Conservation (phyloP, 768 basidiomycete species). For the Leccinellum luteum region DNA sequence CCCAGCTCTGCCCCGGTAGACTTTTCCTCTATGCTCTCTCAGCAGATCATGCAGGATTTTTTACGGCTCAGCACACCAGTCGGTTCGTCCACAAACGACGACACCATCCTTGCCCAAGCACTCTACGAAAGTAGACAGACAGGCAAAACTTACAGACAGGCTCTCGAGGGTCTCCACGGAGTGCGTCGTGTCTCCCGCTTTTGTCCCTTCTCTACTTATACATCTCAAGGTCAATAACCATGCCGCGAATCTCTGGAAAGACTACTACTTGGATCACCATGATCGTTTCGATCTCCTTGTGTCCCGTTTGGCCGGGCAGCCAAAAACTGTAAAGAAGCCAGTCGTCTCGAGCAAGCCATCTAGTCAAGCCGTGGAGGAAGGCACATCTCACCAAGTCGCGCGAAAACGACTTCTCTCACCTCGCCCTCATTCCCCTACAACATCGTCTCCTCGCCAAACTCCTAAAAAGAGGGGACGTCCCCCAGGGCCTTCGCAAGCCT, state of each 20-base stretch:
- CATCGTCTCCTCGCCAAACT: conserved; percentile 25
- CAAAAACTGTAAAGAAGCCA: conserved; percentile 33
- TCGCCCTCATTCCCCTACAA: background rate
- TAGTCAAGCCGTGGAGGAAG: conserved; percentile 8
- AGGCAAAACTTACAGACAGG: conserved; percentile 57
- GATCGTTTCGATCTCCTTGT: conserved; percentile 50
- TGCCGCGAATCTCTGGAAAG: conserved; percentile 68
- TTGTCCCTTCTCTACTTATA: conserved; percentile 3
- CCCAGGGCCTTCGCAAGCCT: conserved; percentile 22
- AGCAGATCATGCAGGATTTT: conserved; percentile 57
- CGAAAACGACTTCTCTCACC: conserved; percentile 37
- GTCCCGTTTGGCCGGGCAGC: conserved; percentile 21
- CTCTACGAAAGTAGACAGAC: conserved; percentile 36
- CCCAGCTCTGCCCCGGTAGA: conserved; percentile 25
- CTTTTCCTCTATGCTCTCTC: conserved; percentile 39
- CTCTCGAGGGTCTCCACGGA: conserved; percentile 64
- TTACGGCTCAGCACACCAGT: conserved; percentile 53
- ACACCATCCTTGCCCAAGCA: conserved; percentile 54
- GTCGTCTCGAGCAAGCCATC: conserved; percentile 11
- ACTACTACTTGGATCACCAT: conserved; percentile 73
- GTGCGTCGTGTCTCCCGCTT: conserved; percentile 37
- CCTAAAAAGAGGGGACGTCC: conserved; percentile 23
- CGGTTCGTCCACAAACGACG: conserved; percentile 49
- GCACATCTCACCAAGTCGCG: conserved; percentile 25
- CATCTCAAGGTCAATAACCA: conserved; percentile 41